Percentiles rank a stretch among this genome's conserved stretches.
These are phyloP conservation scores for Trifolium pratense DNA, from an alignment of 306 rosid genomes.

Conservation along the genomic window DNA sequence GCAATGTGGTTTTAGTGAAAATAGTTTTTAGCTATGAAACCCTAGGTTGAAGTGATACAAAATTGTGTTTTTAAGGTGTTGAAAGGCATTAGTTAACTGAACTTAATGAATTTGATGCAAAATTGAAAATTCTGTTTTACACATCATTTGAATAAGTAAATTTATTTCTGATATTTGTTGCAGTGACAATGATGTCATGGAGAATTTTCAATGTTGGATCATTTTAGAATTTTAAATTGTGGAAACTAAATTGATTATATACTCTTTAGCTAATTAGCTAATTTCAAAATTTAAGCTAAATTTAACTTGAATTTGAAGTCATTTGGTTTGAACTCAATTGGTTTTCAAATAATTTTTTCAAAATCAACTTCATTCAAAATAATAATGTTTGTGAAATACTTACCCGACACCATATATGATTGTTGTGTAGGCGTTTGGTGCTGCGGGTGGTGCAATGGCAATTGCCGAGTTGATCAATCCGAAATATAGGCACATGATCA, in stretches of 20 bases:
- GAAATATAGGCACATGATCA: conserved; percentile 73
- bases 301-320: neutral
- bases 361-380: neutral
- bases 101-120: neutral
- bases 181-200: neutral
- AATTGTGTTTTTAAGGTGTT: neutral
- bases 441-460: conserved; percentile 83
- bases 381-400: neutral
- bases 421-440: conserved; percentile 68
- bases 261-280: neutral
- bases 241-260: neutral
- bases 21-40: neutral
- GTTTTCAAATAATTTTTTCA: neutral
- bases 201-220: neutral
- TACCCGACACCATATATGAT: neutral
- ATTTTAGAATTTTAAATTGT: neutral
- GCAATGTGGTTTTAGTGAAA: neutral
- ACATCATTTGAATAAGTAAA: neutral
- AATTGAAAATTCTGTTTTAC: neutral
- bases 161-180: neutral
- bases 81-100: neutral
- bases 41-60: neutral
- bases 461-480: conserved; percentile 69
- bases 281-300: neutral
- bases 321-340: neutral